A percentile compares a stretch with the other conserved stretches of the same genome.
phyloP scores from a whole-genome alignment of 129 eudicot species.

The Apium graveolens region DNA sequence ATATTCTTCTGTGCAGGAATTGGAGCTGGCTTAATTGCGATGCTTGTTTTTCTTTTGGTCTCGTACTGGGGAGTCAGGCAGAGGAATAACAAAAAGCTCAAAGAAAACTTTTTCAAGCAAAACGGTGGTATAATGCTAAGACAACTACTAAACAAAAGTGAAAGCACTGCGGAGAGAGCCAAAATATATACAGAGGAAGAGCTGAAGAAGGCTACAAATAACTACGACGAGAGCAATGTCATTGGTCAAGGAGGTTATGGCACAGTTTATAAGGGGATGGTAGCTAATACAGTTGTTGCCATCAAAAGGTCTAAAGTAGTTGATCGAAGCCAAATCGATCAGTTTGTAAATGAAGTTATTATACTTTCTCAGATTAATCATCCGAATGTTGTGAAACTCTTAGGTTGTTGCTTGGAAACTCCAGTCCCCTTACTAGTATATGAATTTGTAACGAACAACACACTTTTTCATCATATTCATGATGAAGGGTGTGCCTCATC shows the following conservation, averaged over 20 bases:
- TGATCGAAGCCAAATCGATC: neutral
- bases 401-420: slow-evolving; percentile 3
- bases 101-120: neutral
- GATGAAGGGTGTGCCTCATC: neutral
- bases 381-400: neutral
- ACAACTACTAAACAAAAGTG: neutral
- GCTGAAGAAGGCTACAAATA: neutral
- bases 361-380: neutral
- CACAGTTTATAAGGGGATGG: slow-evolving; percentile 9
- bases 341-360: neutral
- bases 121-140: slow-evolving; percentile 8
- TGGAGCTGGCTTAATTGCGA: neutral
- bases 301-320: slow-evolving; percentile 6
- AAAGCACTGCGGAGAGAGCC: neutral
- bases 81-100: neutral
- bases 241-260: slow-evolving; percentile 16
- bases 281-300: neutral
- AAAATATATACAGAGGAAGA: slow-evolving; percentile 10
- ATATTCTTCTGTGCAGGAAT: neutral
- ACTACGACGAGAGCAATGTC: neutral
- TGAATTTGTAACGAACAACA: neutral
- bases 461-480: neutral
- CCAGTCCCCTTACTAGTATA: neutral
- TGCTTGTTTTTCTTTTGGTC: neutral
- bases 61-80: slow-evolving; percentile 4